Percentiles rank a stretch among this genome's conserved stretches.
Conservation (phyloP, 2,329 filamentous ascomycete species). For the Chaetomium sp. region DNA sequence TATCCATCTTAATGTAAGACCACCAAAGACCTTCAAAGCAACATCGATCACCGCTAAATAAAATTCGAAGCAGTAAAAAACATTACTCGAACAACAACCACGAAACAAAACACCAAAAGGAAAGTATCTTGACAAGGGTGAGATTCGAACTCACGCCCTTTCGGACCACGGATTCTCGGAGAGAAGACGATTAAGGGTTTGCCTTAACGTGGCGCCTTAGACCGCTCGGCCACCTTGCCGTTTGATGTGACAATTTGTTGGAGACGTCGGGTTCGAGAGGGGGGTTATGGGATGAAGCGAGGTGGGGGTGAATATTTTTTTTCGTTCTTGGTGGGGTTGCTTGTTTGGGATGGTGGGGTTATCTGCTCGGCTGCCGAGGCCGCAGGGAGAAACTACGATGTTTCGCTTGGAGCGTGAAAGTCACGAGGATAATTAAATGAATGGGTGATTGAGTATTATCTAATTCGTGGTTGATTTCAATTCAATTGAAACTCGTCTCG, state of each 20-base stretch:
- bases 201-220: constrained; percentile 1
- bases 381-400: too few relatives aligned
- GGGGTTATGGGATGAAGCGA: not conserved
- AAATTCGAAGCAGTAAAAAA: not conserved
- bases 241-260: not conserved
- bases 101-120: not conserved
- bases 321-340: not conserved
- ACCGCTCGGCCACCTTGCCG: constrained; percentile 1
- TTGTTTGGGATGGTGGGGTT: not conserved
- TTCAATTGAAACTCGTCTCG: too few relatives aligned
- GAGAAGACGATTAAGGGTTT: not conserved
- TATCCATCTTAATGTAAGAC: too few relatives aligned
- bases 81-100: not conserved
- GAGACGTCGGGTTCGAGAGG: not conserved
- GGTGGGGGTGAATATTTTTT: not conserved
- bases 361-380: not conserved
- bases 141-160: constrained; percentile 2
- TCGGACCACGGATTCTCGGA: not conserved
- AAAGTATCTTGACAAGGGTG: not conserved
- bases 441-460: too few relatives aligned
- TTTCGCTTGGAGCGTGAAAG: too few relatives aligned
- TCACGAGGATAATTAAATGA: too few relatives aligned
- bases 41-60: not conserved
- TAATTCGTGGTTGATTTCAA: too few relatives aligned
- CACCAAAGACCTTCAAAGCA: too few relatives aligned